Evolutionary conservation across 1,139 yeast species (phyloP).

Genomic region (Geotrichum bryndzae): DNA sequence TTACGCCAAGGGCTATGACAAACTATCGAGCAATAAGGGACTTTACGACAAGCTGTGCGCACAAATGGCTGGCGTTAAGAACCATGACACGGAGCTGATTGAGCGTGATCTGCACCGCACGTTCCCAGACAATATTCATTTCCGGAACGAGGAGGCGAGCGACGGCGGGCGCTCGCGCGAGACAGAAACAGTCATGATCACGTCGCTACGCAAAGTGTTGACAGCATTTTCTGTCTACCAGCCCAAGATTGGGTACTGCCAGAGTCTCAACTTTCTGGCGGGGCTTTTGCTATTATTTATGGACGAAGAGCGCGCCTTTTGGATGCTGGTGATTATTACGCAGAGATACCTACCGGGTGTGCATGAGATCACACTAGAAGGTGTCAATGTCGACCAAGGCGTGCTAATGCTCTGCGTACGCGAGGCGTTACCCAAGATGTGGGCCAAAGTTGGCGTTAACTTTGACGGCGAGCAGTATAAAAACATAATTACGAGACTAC

Average conservation of each 20-base stretch:
- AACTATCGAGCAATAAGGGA: constrained; percentile 60
- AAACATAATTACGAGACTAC: constrained; percentile 61
- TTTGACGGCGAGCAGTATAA: constrained; percentile 42
- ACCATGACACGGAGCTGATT: constrained; percentile 78
- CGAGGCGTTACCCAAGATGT: constrained; percentile 76
- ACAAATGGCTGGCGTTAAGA: constrained; percentile 38
- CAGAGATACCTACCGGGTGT: constrained; percentile 84
- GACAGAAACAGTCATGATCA: constrained; percentile 57
- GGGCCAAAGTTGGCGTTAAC: constrained; percentile 49
- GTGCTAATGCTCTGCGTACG: constrained; percentile 80
- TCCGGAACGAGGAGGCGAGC: constrained; percentile 33
- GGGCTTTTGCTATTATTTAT: constrained; percentile 76
- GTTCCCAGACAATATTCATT: constrained; percentile 84
- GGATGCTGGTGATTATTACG: constrained; percentile 92
- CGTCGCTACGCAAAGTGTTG: constrained; percentile 71
- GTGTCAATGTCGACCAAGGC: constrained; percentile 93
- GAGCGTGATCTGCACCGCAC: constrained; percentile 91
- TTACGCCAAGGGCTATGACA: constrained; percentile 87
- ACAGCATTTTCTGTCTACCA: constrained; percentile 82
- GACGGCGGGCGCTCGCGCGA: background rate
- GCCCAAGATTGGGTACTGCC: constrained; percentile 93
- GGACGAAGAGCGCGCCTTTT: constrained; percentile 84
- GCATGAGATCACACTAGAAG: constrained; percentile 84
- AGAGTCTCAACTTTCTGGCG: constrained; percentile 84
- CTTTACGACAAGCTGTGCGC: constrained; percentile 61